These are phyloP conservation scores for Teunomyces barrocoloradensis DNA, from an alignment of 805 yeast species.

Conservation along the genomic window DNA sequence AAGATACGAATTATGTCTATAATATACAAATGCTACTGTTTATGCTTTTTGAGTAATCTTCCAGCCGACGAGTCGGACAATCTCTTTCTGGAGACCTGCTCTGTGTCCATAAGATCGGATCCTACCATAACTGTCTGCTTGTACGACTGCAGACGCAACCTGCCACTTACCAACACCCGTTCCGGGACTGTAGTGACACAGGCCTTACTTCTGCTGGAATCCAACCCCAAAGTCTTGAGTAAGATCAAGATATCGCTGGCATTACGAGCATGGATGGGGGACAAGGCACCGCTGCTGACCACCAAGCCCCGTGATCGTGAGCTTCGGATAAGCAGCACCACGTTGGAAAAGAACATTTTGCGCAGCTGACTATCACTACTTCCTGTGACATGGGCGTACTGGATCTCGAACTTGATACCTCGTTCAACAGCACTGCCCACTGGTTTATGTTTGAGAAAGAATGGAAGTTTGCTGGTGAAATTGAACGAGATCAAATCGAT, in stretches of 20 bases:
- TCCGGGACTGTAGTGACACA: conserved; percentile 61
- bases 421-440: conserved; percentile 79
- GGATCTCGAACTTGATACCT: conserved; percentile 80
- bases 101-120: conserved; percentile 19
- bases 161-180: conserved; percentile 66
- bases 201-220: conserved; percentile 55
- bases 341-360: conserved; percentile 66
- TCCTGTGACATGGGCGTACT: conserved; percentile 56
- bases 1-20: neutral
- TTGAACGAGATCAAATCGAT: conserved; percentile 79
- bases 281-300: conserved; percentile 69
- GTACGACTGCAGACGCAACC: conserved; percentile 68
- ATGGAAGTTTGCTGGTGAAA: conserved; percentile 62
- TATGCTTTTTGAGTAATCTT: conserved; percentile 22
- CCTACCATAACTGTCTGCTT: conserved; percentile 72
- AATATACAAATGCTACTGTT: conserved; percentile 4
- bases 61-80: conserved; percentile 22
- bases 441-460: conserved; percentile 77
- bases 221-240: conserved; percentile 67
- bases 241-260: conserved; percentile 68
- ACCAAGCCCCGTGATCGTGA: conserved; percentile 78
- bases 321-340: conserved; percentile 73
- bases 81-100: conserved; percentile 21
- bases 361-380: conserved; percentile 40
- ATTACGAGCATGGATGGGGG: conserved; percentile 58